Percentiles rank a stretch among this genome's conserved stretches.
Conservation (phyloP, 139 green algal genomes). For the Chlorella sp. region DNA sequence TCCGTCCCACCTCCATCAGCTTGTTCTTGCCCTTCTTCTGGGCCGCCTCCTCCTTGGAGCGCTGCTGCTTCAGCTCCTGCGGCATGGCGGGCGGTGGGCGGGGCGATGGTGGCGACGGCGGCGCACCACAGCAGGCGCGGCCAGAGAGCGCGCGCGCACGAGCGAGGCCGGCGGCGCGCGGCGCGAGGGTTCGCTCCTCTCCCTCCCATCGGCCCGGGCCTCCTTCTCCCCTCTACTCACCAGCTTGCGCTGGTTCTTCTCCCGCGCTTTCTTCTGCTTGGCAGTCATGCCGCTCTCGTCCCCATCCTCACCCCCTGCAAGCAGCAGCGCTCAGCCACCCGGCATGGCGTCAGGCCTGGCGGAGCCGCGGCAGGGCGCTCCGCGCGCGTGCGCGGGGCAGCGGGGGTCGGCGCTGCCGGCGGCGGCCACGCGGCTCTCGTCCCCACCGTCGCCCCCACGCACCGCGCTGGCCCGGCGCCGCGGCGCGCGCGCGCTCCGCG, state of each 20-base stretch:
- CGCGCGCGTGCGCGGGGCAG: background rate
- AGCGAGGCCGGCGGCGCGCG: no score
- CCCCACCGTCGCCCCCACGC: background rate
- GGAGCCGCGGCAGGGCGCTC: background rate
- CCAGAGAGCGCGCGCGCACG: no score
- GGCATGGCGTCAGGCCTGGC: background rate
- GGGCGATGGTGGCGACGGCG: no score
- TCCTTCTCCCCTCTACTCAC: constrained; percentile 38
- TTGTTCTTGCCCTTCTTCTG: constrained; percentile 26
- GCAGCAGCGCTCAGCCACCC: no score
- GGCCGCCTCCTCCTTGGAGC: constrained; percentile 33
- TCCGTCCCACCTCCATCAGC: constrained; percentile 14
- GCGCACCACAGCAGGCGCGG: no score
- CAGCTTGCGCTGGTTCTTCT: constrained; percentile 32
- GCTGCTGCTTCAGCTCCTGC: constrained; percentile 36
- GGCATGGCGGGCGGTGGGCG: no score
- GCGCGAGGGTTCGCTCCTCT: no score
- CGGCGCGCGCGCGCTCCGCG: constrained; percentile 40
- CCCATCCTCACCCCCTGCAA: background rate
- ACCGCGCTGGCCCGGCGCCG: constrained; percentile 7
- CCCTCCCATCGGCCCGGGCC: no score
- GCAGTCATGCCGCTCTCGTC: background rate
- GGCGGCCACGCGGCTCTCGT: background rate
- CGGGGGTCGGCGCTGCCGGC: background rate
- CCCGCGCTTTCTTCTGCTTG: constrained; percentile 16